A percentile compares a stretch with the other conserved stretches of the same genome.
Evolutionary conservation across 2,329 filamentous ascomycete genomes (phyloP).

Genomic region (Beauveria bassiana): DNA sequence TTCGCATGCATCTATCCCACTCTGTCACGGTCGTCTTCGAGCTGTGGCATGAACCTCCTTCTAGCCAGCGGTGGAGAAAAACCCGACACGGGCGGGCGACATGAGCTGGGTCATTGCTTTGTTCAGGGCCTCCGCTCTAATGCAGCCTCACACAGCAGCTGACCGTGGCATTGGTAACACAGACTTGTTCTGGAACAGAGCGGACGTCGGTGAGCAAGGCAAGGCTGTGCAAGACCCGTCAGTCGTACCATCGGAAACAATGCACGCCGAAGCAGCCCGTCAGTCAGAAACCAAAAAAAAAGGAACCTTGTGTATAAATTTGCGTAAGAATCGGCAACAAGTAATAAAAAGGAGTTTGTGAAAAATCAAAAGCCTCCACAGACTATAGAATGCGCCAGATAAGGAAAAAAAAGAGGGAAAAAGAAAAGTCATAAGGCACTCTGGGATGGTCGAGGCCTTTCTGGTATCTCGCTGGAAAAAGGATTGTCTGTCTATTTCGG

Average conservation of each 20-base stretch:
- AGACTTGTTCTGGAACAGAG: too few relatives aligned
- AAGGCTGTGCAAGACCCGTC: background rate
- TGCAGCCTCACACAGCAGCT: too few relatives aligned
- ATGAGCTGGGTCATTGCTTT: too few relatives aligned
- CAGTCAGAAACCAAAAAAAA: background rate
- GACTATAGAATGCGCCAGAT: slow-evolving; percentile 9
- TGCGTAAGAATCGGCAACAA: slow-evolving; percentile 1
- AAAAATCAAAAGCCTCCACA: slow-evolving; percentile 8
- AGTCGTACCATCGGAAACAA: background rate
- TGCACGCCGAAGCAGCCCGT: background rate
- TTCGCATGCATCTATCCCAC: too few relatives aligned
- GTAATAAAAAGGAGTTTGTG: background rate
- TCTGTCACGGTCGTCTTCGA: too few relatives aligned
- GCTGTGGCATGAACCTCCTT: too few relatives aligned
- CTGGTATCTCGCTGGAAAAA: slow-evolving; percentile 12
- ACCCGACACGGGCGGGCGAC: too few relatives aligned
- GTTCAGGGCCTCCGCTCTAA: too few relatives aligned
- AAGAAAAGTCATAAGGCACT: slow-evolving; percentile 9
- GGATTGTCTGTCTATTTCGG: slow-evolving; percentile 10
- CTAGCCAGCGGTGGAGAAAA: too few relatives aligned
- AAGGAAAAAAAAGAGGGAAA: background rate
- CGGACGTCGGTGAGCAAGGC: too few relatives aligned
- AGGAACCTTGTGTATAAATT: slow-evolving; percentile 3
- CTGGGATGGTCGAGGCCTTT: slow-evolving; percentile 4
- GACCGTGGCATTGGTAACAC: too few relatives aligned